These are phyloP conservation scores for Houttuynia cordata DNA, from an alignment of 164 flowering plant genomes.

Conservation along the genomic window DNA sequence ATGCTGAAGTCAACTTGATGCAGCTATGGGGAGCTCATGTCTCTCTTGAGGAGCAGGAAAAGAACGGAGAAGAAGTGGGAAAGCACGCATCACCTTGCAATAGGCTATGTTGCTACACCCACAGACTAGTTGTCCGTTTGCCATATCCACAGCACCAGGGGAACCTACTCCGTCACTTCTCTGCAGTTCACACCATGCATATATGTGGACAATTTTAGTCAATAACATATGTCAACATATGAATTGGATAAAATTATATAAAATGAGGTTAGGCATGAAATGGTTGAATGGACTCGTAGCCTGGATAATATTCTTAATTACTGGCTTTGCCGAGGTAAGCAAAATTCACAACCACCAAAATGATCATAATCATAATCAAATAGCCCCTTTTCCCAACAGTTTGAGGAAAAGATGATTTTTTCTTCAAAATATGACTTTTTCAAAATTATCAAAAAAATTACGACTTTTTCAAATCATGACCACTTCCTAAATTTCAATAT, in stretches of 20 bases:
- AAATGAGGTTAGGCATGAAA: neutral
- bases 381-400: too few relatives aligned
- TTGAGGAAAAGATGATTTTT: too few relatives aligned
- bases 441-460: too few relatives aligned
- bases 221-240: too few relatives aligned
- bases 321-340: neutral
- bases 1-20: too few relatives aligned
- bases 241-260: neutral
- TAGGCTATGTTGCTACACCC: conserved; percentile 52
- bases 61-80: neutral
- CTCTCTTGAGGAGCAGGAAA: neutral
- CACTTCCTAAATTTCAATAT: neutral
- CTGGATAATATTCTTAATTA: neutral
- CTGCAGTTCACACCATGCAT: conserved; percentile 24
- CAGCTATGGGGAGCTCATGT: too few relatives aligned
- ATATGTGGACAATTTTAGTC: neutral
- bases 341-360: neutral
- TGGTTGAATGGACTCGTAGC: neutral
- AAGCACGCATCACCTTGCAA: conserved; percentile 50
- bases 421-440: too few relatives aligned
- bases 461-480: neutral
- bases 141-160: conserved; percentile 52
- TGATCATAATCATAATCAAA: too few relatives aligned
- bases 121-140: conserved; percentile 76
- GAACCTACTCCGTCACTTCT: conserved; percentile 93